Base-by-base conservation (phyloP, 1,284 basidiomycete species). In the Kwoniella shivajii region DNA sequence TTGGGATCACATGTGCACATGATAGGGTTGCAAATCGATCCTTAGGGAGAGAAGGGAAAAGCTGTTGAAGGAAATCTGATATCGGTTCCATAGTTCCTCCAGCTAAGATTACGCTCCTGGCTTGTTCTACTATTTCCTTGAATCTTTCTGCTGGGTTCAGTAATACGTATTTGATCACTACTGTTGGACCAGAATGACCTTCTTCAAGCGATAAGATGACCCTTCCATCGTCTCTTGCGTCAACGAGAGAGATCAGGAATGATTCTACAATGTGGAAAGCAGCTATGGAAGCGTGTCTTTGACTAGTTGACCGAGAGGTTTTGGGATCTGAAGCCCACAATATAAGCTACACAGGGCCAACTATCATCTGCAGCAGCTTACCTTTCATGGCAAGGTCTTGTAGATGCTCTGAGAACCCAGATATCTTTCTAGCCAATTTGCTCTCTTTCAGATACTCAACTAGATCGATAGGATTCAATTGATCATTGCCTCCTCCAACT, bases 51-150 rank as follows among this genome's bases (percentile, higher is more conserved):
- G 82, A 80, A 0, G 87, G 82, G 67, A 99, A 92, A 3, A 99
- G 81, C 68, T 98, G 94, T 52, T 82, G 82, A 27, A 85, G 81
- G 24, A 98, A 85, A 74, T 97, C 93, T n/a, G 88, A 86, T 44
- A 97, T 88, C 92, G 95, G 95, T 37, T 92, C 92, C 95, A 99
- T 98, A 0, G 95, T 99, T 2, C 95, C 95, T 9, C 95, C 95
- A 0, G 94, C 93, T 14, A 99, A 80, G 24, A 99, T 80, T 7
- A 99, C 86, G 1, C 88, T 84, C 33, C 92, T 81, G 0, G 93
- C 91, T 45, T 83, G 80, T 24, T 90, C 85, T 1, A 92, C 84
- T 1, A 99, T 83, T 31, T 90, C 88, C 50, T 82, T 81, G 74
- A 99, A 99, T 56, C 87, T 83, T 16, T 92, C 88, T 1, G 90